A percentile compares a stretch with the other conserved stretches of the same genome.
phyloP scores from a whole-genome alignment of 1,284 basidiomycete species.

The Tausonia pullulans region DNA sequence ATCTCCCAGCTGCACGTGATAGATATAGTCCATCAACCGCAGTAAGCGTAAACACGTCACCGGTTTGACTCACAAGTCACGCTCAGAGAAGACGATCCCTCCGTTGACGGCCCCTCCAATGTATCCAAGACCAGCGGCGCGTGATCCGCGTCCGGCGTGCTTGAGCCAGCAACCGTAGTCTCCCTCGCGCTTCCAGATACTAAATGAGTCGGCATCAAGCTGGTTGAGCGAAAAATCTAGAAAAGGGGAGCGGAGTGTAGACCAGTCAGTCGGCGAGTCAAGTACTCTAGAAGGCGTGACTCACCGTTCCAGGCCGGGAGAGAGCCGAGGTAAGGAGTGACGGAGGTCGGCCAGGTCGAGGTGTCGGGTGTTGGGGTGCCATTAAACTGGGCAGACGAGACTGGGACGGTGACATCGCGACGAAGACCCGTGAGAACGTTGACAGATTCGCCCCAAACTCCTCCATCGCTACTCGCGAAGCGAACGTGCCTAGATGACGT shows the following conservation, averaged over 20 bases:
- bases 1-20: neutral
- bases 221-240: constrained; percentile 37
- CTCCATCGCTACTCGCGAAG: constrained; percentile 9
- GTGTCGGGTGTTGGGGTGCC: neutral
- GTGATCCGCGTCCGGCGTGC: constrained; percentile 34
- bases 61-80: constrained; percentile 36
- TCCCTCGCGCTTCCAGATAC: constrained; percentile 34
- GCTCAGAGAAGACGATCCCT: constrained; percentile 35
- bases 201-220: constrained; percentile 31
- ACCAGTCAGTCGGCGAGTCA: neutral
- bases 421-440: neutral
- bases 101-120: constrained; percentile 37
- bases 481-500: neutral
- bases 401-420: neutral
- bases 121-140: constrained; percentile 36
- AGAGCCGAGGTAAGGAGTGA: constrained; percentile 9
- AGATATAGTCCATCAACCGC: neutral
- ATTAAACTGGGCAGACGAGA: constrained; percentile 1
- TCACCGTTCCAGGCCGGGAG: constrained; percentile 4
- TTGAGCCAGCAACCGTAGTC: constrained; percentile 28
- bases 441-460: constrained; percentile 10
- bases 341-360: neutral
- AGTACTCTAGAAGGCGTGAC: neutral
- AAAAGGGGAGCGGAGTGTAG: neutral
- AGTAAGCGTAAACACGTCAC: neutral